A percentile compares a stretch with the other conserved stretches of the same genome.
phyloP scores from a whole-genome alignment of 148 eudicot genomes.

The Chenopodium suecicum region DNA sequence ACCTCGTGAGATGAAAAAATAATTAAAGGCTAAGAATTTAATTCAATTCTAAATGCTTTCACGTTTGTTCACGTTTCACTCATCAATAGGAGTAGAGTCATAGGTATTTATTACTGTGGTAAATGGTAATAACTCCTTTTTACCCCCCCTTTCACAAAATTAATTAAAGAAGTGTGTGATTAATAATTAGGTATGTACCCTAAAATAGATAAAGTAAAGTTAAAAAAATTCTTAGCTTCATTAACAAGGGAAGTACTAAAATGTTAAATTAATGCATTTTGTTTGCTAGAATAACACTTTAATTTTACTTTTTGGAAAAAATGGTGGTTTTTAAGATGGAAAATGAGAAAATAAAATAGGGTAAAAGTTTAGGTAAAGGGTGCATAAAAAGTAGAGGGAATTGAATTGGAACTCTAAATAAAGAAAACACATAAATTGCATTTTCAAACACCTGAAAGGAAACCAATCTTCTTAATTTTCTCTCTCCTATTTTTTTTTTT shows the following conservation, averaged over 20 bases:
- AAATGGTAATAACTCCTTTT: background rate
- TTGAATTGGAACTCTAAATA: slow-evolving; percentile 10
- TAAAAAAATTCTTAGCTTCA: slow-evolving; percentile 30
- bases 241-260: slow-evolving; percentile 21
- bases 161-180: no score
- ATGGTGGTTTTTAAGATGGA: slow-evolving; percentile 10
- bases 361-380: slow-evolving; percentile 27
- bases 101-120: background rate
- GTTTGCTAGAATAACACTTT: no score
- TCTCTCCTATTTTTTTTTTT: background rate
- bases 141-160: background rate
- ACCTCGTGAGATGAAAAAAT: background rate
- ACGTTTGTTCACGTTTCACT: slow-evolving; percentile 20
- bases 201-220: background rate
- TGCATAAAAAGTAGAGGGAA: slow-evolving; percentile 10
- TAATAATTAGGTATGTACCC: no score
- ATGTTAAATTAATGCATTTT: background rate
- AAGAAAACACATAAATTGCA: slow-evolving; percentile 2
- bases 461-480: background rate
- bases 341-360: slow-evolving; percentile 18
- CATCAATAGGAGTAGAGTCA: background rate
- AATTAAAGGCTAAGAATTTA: background rate
- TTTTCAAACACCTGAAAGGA: slow-evolving; percentile 18
- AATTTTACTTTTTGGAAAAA: slow-evolving; percentile 22
- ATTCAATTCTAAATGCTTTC: slow-evolving; percentile 21